Base-by-base conservation (phyloP, 2,329 filamentous ascomycete genomes). In the Simplicillium aogashimaense region DNA sequence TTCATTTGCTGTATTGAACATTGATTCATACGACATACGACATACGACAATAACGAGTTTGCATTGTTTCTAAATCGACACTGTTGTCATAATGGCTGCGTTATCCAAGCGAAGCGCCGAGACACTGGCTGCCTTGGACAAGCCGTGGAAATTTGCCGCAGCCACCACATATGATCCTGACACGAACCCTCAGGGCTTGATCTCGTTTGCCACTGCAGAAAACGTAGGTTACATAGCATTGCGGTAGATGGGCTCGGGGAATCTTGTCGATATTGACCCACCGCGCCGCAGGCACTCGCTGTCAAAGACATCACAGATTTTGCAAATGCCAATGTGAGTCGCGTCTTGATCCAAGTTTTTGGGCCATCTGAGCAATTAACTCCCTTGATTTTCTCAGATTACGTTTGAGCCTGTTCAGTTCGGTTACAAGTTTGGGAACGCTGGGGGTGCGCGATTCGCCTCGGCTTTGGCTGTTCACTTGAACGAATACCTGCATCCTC, bases 151-250 rank as follows among this genome's bases (percentile, higher is more conserved):
- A 35, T 61, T 59, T 29, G 58, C 56, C 1, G 53, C 55, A 1
- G 40, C 43, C 14, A 52, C 47, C 7, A 53, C 49, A 2, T 74
- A 67, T 51, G 51, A 67, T 41, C 56, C 63, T 0, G 45, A 51
- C 3, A 47, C 47, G 4, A 66, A 66, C 28, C 58, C 60, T 1
- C 45, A 52, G 8, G 69, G 69, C 1, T 58, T 69, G 37, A 56
- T 73, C 37, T 70, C 65, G 4, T 64, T 74, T 20, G 66, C 63
- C 1, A 58, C 69, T 1, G 69, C 70, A 4, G 70, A 73, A 44
- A 72, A 74, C 47, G 58, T 51, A 33, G n/a, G 45, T 35, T n/a
- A 10, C n/a, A 11, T 38, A 16, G 13, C 15, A 37, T 18, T 25
- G 25, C 18, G 2, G 7, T n/a, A 13, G 30, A 8, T 12, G 7